Evolutionary conservation across 768 basidiomycete genomes (phyloP).

Genomic region (Leccinum disarticulatum): DNA sequence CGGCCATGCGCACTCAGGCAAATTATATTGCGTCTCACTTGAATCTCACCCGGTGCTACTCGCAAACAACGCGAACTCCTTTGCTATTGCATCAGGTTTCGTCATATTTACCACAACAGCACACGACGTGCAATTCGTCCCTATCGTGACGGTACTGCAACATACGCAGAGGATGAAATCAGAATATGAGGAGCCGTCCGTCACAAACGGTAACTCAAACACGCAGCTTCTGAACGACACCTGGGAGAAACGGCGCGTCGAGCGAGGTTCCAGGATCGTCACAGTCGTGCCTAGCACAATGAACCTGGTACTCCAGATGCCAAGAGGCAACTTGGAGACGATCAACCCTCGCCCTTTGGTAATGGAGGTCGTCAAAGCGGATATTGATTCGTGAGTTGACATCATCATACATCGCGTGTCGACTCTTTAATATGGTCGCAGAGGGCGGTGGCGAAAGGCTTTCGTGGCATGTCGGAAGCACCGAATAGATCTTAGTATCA

Average conservation of each 20-base stretch:
- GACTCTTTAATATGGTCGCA: conserved; percentile 28
- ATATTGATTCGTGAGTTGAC: conserved; percentile 56
- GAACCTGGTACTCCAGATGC: conserved; percentile 95
- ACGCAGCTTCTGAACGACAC: conserved; percentile 16
- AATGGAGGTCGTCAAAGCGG: conserved; percentile 75
- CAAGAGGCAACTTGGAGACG: conserved; percentile 94
- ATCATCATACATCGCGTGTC: neutral
- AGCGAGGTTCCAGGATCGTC: conserved; percentile 88
- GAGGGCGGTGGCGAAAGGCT: conserved; percentile 79
- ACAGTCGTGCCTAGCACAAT: conserved; percentile 84
- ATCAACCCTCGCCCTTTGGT: conserved; percentile 92
- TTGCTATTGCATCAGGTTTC: conserved; percentile 69
- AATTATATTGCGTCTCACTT: conserved; percentile 52
- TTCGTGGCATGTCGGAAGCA: conserved; percentile 92
- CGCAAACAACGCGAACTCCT: conserved; percentile 65
- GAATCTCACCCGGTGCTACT: conserved; percentile 35
- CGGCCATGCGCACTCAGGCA: conserved; percentile 65
- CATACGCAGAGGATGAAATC: conserved; percentile 14
- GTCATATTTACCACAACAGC: conserved; percentile 82
- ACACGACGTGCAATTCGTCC: conserved; percentile 78
- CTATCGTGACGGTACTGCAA: conserved; percentile 30
- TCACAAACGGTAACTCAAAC: conserved; percentile 23
- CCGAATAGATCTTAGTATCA: conserved; percentile 83
- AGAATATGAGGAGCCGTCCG: conserved; percentile 19
- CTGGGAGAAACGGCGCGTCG: conserved; percentile 79